These are phyloP conservation scores for Grosmannia serpens DNA, from an alignment of 2,329 filamentous ascomycete species.

Conservation along the genomic window DNA sequence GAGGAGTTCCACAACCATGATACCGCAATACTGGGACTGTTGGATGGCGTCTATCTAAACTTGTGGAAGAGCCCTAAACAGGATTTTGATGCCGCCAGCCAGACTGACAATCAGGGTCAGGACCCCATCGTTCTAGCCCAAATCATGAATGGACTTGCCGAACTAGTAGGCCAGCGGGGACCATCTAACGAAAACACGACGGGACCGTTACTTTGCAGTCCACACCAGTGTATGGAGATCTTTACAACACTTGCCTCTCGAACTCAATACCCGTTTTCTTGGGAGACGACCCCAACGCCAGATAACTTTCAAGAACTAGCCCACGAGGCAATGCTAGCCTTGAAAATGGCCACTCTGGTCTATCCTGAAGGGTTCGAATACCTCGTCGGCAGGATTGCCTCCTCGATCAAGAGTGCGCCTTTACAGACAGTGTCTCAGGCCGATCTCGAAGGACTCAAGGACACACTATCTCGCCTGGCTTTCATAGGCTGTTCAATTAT, in stretches of 20 bases:
- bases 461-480: conserved; percentile 32
- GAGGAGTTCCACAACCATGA: conserved; percentile 26
- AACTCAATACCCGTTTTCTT: neutral
- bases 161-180: conserved; percentile 29
- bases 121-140: conserved; percentile 26
- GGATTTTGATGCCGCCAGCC: neutral
- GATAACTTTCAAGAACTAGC: conserved; percentile 4
- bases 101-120: conserved; percentile 12
- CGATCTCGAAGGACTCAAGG: conserved; percentile 16
- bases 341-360: conserved; percentile 5
- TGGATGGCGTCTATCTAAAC: conserved; percentile 30
- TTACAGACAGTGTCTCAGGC: neutral
- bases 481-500: conserved; percentile 37
- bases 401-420: neutral
- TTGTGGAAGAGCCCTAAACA: conserved; percentile 20
- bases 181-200: conserved; percentile 7
- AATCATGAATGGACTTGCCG: conserved; percentile 33
- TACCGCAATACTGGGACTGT: conserved; percentile 28
- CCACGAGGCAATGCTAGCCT: conserved; percentile 10
- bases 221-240: conserved; percentile 17
- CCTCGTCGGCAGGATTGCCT: conserved; percentile 2
- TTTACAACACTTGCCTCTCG: conserved; percentile 8
- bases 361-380: conserved; percentile 8
- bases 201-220: conserved; percentile 21
- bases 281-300: neutral